A percentile compares a stretch with the other conserved stretches of the same genome.
phyloP scores from a whole-genome alignment of 2,329 filamentous ascomycete genomes.

The Colletotrichum destructivum region DNA sequence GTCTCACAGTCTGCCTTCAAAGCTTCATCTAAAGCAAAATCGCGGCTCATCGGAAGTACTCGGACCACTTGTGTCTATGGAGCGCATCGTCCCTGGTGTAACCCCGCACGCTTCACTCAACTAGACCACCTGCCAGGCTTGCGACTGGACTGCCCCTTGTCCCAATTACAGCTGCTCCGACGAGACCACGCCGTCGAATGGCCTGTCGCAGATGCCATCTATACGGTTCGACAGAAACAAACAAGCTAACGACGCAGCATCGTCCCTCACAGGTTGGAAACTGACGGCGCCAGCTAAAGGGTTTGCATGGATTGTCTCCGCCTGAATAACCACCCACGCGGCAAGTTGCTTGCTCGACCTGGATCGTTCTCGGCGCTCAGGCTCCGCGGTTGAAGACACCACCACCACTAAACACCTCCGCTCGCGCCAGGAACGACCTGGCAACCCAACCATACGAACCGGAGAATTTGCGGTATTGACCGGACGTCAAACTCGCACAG shows the following conservation, averaged over 20 bases:
- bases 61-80: background rate
- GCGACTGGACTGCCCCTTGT: background rate
- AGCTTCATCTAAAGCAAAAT: slow-evolving; percentile 14
- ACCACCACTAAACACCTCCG: background rate
- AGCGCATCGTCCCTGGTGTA: background rate
- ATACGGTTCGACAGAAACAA: background rate
- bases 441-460: slow-evolving; percentile 10
- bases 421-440: slow-evolving; percentile 10
- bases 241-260: background rate
- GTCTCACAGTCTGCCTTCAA: slow-evolving; percentile 9
- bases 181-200: background rate
- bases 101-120: background rate
- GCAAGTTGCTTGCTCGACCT: slow-evolving; percentile 4
- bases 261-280: background rate
- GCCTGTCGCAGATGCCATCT: background rate
- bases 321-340: slow-evolving; percentile 4
- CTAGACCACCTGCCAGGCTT: background rate
- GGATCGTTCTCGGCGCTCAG: slow-evolving; percentile 18
- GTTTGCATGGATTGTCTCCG: slow-evolving; percentile 1
- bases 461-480: slow-evolving; percentile 35
- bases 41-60: background rate
- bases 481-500: slow-evolving; percentile 9
- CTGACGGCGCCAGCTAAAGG: slow-evolving; percentile 18
- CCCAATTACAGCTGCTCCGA: background rate
- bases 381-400: slow-evolving; percentile 12